Conservation (phyloP, 2,329 filamentous ascomycete genomes). For the Xylariaceae sp. region DNA sequence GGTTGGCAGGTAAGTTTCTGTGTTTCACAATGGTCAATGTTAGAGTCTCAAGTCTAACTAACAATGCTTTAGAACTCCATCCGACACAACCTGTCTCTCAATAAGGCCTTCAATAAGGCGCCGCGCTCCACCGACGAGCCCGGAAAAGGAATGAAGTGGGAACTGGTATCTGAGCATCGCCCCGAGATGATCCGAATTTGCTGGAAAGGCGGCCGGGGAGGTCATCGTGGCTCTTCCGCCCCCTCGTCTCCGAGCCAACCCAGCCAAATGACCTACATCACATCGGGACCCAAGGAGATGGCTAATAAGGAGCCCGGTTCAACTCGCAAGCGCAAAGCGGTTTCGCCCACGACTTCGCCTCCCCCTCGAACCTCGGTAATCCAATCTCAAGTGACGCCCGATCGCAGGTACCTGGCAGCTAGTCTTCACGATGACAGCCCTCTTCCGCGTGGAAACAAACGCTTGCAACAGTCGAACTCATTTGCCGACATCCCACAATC, state of each 20-base stretch:
- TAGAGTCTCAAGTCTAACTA: constrained; percentile 22
- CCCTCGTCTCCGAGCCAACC: constrained; percentile 59
- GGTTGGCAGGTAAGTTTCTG: constrained; percentile 76
- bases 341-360: constrained; percentile 49
- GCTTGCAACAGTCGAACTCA: constrained; percentile 37
- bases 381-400: constrained; percentile 53
- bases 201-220: constrained; percentile 55
- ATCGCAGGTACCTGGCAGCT: constrained; percentile 42
- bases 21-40: neutral
- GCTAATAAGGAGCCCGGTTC: constrained; percentile 46
- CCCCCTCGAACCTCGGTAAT: constrained; percentile 45
- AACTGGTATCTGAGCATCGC: constrained; percentile 74
- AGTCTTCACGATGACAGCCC: constrained; percentile 55
- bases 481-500: constrained; percentile 52
- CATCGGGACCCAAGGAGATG: constrained; percentile 53
- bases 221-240: constrained; percentile 61
- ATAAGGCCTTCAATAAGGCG: constrained; percentile 91
- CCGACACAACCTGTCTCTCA: constrained; percentile 89
- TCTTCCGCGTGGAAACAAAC: constrained; percentile 51
- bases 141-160: constrained; percentile 99
- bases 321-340: constrained; percentile 52
- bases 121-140: constrained; percentile 89
- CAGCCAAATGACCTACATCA: constrained; percentile 55
- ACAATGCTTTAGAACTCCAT: constrained; percentile 69
- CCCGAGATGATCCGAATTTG: constrained; percentile 82